Conservation (phyloP, 805 yeast genomes). For the Zygosaccharomyces kombuchaensis region DNA sequence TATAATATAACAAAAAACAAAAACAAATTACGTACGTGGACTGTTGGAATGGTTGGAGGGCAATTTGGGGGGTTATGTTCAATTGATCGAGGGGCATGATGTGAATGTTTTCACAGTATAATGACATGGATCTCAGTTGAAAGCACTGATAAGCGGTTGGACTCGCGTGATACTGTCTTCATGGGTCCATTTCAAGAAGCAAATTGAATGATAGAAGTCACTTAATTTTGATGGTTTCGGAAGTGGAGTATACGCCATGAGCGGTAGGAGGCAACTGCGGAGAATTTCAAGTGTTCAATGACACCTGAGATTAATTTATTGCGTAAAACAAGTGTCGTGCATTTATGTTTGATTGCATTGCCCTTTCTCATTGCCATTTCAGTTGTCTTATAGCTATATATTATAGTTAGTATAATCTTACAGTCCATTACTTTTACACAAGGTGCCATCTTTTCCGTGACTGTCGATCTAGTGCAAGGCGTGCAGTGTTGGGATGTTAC, state of each 20-base stretch:
- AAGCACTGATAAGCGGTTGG: constrained; percentile 5
- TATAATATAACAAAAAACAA: constrained; percentile 7
- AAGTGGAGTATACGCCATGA: background rate
- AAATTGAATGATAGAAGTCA: constrained; percentile 19
- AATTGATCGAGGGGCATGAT: background rate
- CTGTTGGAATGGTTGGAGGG: constrained; percentile 2
- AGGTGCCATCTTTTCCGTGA: background rate
- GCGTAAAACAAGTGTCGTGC: background rate
- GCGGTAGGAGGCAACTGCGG: constrained; percentile 4
- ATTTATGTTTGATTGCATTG: background rate
- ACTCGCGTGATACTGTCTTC: constrained; percentile 5
- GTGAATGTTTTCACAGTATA: constrained; percentile 1
- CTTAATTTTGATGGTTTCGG: constrained; percentile 12
- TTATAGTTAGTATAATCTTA: constrained; percentile 6
- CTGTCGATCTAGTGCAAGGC: background rate
- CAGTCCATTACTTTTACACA: constrained; percentile 1
- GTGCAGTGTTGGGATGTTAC: background rate
- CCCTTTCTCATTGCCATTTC: background rate
- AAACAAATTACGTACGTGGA: constrained; percentile 5
- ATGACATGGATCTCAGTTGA: constrained; percentile 16
- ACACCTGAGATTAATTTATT: constrained; percentile 13
- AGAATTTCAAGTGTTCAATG: constrained; percentile 10
- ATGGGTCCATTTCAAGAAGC: constrained; percentile 4
- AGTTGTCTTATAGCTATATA: constrained; percentile 4
- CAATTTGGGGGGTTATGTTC: background rate